Percentiles rank a stretch among this genome's conserved stretches.
Conservation (phyloP, 2,329 filamentous ascomycete species). For the Phaeoacremonium minimum region DNA sequence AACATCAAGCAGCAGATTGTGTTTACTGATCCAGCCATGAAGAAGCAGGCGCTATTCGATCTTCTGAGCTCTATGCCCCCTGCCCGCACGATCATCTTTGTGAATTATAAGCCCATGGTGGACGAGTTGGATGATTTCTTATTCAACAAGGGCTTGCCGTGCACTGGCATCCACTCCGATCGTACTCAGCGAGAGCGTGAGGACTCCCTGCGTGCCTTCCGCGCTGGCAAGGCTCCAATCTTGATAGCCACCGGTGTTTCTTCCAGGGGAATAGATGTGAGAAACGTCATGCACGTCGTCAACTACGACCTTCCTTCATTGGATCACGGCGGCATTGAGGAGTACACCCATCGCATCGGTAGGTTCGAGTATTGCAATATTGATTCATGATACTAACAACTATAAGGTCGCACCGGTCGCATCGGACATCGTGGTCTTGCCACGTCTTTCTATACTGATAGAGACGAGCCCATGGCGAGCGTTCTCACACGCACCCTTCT, state of each 20-base stretch:
- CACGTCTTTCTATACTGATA: slow-evolving; percentile 82
- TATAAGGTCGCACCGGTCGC: slow-evolving; percentile 83
- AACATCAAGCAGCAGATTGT: slow-evolving; percentile 81
- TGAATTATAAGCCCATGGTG: slow-evolving; percentile 72
- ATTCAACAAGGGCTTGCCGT: slow-evolving; percentile 74
- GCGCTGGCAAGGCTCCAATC: slow-evolving; percentile 68
- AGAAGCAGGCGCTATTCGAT: slow-evolving; percentile 68
- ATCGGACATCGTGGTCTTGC: slow-evolving; percentile 85
- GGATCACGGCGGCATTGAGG: slow-evolving; percentile 80
- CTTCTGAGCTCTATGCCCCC: slow-evolving; percentile 68
- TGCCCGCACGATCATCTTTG: slow-evolving; percentile 82
- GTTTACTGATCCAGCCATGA: slow-evolving; percentile 59
- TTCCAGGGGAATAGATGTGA: slow-evolving; percentile 84
- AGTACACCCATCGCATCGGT: slow-evolving; percentile 95
- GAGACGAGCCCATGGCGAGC: slow-evolving; percentile 67
- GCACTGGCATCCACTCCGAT: slow-evolving; percentile 82
- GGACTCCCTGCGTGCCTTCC: slow-evolving; percentile 84
- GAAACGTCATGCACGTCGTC: slow-evolving; percentile 84
- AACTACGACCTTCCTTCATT: slow-evolving; percentile 82
- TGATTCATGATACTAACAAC: slow-evolving; percentile 1
- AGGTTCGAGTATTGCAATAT: slow-evolving; percentile 23
- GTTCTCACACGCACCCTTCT: slow-evolving; percentile 77
- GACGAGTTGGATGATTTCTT: slow-evolving; percentile 86
- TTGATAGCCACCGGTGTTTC: slow-evolving; percentile 82
- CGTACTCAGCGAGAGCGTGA: slow-evolving; percentile 90